Conservation (phyloP, 192 early-diverging fungal species). For the Kappamyces sp. region DNA sequence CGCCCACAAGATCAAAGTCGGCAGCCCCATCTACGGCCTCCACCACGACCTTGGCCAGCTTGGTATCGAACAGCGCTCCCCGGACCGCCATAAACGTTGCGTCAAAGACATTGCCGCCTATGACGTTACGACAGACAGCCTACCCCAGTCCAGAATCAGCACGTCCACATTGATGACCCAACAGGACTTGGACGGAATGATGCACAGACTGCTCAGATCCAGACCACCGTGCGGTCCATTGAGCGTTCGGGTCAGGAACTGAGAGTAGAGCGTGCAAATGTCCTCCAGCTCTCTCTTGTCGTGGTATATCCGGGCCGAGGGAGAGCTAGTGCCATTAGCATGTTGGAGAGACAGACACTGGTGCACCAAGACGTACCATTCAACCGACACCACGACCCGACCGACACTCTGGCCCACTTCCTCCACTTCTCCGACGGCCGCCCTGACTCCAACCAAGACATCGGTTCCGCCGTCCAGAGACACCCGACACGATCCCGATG, state of each 20-base stretch:
- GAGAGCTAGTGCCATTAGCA: conserved; percentile 13
- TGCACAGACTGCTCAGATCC: conserved; percentile 78
- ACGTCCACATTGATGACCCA: conserved; percentile 92
- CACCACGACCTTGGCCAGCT: conserved; percentile 76
- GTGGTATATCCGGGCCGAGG: conserved; percentile 19
- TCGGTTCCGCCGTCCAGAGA: conserved; percentile 74
- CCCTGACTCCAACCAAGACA: conserved; percentile 92
- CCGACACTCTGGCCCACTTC: conserved; percentile 36
- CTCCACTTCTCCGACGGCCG: conserved; percentile 65
- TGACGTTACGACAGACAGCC: too few relatives aligned
- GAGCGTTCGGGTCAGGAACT: conserved; percentile 72
- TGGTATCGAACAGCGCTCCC: conserved; percentile 84
- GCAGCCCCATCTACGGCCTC: conserved; percentile 74
- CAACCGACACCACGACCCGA: conserved; percentile 79
- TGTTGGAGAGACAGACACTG: too few relatives aligned
- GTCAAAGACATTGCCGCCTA: conserved; percentile 74
- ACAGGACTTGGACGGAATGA: conserved; percentile 82
- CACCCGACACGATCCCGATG: conserved; percentile 76
- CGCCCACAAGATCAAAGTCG: conserved; percentile 84
- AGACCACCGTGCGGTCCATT: conserved; percentile 79
- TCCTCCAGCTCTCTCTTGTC: conserved; percentile 51
- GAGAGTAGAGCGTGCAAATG: conserved; percentile 77
- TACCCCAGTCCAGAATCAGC: conserved; percentile 74
- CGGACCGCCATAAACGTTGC: conserved; percentile 76
- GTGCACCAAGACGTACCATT: conserved; percentile 56